Conservation (phyloP, 257 asterid genomes). For the Rhazya stricta region DNA sequence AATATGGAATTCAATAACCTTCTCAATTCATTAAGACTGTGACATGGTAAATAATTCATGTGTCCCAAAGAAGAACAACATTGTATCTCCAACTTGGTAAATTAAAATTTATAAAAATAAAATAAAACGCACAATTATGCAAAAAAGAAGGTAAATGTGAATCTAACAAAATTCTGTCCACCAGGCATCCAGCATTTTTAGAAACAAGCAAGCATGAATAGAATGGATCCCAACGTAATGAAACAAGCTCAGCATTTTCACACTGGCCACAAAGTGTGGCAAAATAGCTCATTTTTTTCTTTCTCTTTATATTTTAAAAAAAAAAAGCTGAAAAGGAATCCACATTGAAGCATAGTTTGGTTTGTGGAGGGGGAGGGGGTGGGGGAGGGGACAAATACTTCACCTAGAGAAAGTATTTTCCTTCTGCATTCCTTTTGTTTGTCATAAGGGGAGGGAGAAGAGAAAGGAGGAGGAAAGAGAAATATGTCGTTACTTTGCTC, state of each 20-base stretch:
- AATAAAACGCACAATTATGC: no score
- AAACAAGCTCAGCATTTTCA: background rate
- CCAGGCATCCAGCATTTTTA: background rate
- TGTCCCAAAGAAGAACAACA: background rate
- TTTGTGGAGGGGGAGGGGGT: background rate
- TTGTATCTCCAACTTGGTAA: background rate
- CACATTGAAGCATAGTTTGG: background rate
- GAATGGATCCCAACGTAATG: background rate
- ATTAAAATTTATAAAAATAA: no score
- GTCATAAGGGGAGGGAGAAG: background rate
- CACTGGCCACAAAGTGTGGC: background rate
- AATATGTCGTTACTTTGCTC: background rate
- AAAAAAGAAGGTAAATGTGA: background rate
- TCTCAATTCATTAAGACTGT: background rate
- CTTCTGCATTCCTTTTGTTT: background rate
- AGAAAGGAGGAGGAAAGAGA: background rate
- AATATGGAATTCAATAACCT: background rate
- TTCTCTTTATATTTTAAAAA: no score
- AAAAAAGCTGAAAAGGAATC: background rate
- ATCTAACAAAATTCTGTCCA: background rate
- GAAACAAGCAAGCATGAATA: background rate
- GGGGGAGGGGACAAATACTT: background rate
- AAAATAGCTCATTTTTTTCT: background rate
- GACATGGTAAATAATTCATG: background rate
- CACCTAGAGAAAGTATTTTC: background rate